phyloP scores from a whole-genome alignment of 2,329 filamentous ascomycete genomes.

The Aspergillus uvarum region DNA sequence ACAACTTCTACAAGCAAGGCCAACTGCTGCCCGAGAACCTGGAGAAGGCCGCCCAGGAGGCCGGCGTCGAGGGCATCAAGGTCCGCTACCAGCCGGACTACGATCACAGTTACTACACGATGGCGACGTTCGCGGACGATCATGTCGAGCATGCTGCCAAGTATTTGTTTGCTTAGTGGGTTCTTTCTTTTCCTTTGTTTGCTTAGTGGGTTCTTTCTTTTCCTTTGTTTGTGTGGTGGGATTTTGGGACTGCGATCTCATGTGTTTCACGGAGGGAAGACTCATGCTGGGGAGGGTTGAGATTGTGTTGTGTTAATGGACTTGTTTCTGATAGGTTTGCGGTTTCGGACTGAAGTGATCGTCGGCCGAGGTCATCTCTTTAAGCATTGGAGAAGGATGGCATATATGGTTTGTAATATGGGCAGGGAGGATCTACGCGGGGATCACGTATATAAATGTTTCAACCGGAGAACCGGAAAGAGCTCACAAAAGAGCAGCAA shows the following conservation, averaged over 20 bases:
- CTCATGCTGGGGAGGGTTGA: neutral
- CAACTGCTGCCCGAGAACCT: conserved; percentile 96
- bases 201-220: too few species aligned
- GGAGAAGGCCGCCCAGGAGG: conserved; percentile 71
- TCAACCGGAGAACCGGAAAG: too few species aligned
- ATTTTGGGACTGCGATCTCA: too few species aligned
- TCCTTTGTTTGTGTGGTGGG: too few species aligned
- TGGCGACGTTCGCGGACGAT: conserved; percentile 84
- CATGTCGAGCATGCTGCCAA: conserved; percentile 92
- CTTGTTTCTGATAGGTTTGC: conserved; percentile 16
- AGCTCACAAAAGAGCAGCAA: too few species aligned
- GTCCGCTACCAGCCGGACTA: conserved; percentile 87
- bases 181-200: conserved; percentile 16
- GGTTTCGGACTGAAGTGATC: conserved; percentile 18
- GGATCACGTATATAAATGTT: too few species aligned
- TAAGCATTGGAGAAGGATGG: neutral
- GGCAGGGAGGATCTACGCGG: too few species aligned
- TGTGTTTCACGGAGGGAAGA: too few species aligned
- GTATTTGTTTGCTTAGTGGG: conserved; percentile 65
- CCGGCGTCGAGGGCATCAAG: conserved; percentile 69
- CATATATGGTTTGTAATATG: too few species aligned
- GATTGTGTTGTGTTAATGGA: neutral
- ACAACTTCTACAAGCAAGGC: conserved; percentile 94
- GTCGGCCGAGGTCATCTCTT: conserved; percentile 10
- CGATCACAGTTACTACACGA: conserved; percentile 97